Percentiles rank a stretch among this genome's conserved stretches.
Evolutionary conservation across 2,329 filamentous ascomycete genomes (phyloP).

Genomic region (Ceratocystis cubensis): DNA sequence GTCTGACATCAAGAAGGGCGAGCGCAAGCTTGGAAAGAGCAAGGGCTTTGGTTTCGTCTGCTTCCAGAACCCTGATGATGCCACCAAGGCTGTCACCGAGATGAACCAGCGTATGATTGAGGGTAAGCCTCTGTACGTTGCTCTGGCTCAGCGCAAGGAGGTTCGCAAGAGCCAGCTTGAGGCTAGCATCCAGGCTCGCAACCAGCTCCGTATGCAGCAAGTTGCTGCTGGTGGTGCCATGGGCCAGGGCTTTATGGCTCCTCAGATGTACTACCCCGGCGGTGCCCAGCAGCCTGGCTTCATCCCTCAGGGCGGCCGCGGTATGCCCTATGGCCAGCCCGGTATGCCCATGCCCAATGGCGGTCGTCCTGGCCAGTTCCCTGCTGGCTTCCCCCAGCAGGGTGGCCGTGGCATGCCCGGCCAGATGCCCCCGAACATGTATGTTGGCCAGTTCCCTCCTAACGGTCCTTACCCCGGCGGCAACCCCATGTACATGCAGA

Average conservation of each 20-base stretch:
- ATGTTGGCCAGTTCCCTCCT: conserved; percentile 68
- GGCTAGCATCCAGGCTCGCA: conserved; percentile 97
- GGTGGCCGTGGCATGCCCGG: conserved; percentile 79
- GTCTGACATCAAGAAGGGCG: conserved; percentile 36
- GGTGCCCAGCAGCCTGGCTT: conserved; percentile 59
- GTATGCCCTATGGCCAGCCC: conserved; percentile 53
- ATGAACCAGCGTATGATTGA: conserved; percentile 99
- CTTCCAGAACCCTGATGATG: conserved; percentile 98
- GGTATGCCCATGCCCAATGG: conserved; percentile 60
- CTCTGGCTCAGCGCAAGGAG: conserved; percentile 97
- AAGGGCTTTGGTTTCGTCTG: conserved; percentile 99
- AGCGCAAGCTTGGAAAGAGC: conserved; percentile 82
- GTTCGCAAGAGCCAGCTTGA: conserved; percentile 98
- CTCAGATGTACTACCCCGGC: conserved; percentile 81
- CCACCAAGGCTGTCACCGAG: conserved; percentile 96
- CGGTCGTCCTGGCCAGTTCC: conserved; percentile 76
- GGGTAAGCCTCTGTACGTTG: conserved; percentile 93
- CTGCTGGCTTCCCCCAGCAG: conserved; percentile 68
- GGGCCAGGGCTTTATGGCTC: conserved; percentile 76
- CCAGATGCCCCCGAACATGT: conserved; percentile 78
- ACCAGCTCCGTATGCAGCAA: conserved; percentile 97
- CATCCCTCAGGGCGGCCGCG: conserved; percentile 51
- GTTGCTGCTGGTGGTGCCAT: conserved; percentile 81
- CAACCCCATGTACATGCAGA: conserved; percentile 69
- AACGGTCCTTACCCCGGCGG: conserved; percentile 65